A percentile compares a stretch with the other conserved stretches of the same genome.
phyloP scores from a whole-genome alignment of 1,284 basidiomycete genomes.

The Melampsora americana region DNA sequence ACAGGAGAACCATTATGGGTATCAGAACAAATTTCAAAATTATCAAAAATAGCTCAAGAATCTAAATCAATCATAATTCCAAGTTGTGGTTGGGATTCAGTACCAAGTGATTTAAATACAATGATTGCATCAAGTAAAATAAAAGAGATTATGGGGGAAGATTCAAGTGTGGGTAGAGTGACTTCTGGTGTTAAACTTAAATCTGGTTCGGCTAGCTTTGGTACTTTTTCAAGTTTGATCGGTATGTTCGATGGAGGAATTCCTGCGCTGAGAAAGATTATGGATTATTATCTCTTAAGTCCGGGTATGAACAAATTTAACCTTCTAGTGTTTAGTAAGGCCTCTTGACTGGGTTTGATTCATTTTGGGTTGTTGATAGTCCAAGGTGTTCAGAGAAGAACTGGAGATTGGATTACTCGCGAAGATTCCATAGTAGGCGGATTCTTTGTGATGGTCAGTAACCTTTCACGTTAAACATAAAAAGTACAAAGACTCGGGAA shows the following conservation, averaged over 20 bases:
- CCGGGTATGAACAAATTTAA: slow-evolving; percentile 31
- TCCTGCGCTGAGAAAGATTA: slow-evolving; percentile 22
- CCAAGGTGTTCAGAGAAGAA: slow-evolving; percentile 16
- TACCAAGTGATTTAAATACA: slow-evolving; percentile 47
- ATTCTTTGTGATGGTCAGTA: slow-evolving; percentile 36
- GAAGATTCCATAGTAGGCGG: slow-evolving; percentile 24
- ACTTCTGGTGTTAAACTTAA: slow-evolving; percentile 43
- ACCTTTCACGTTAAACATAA: background rate
- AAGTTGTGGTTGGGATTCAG: slow-evolving; percentile 49
- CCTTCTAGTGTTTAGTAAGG: background rate
- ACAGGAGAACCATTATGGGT: slow-evolving; percentile 38
- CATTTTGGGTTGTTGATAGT: background rate
- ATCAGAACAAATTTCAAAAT: slow-evolving; percentile 18
- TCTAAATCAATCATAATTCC: slow-evolving; percentile 48
- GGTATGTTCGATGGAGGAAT: slow-evolving; percentile 44
- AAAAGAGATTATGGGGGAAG: slow-evolving; percentile 44
- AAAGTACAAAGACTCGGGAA: background rate
- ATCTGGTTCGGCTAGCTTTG: slow-evolving; percentile 47
- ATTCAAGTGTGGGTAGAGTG: slow-evolving; percentile 46
- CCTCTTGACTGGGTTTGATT: background rate
- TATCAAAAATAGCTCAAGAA: slow-evolving; percentile 16
- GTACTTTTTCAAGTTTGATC: slow-evolving; percentile 47
- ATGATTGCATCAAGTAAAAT: slow-evolving; percentile 49
- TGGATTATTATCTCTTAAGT: slow-evolving; percentile 34
- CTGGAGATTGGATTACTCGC: slow-evolving; percentile 20